Evolutionary conservation across 2,329 filamentous ascomycete genomes (phyloP), one percentile per base, ranked within the genome.

Genomic region (Ophiostoma ulmi): DNA sequence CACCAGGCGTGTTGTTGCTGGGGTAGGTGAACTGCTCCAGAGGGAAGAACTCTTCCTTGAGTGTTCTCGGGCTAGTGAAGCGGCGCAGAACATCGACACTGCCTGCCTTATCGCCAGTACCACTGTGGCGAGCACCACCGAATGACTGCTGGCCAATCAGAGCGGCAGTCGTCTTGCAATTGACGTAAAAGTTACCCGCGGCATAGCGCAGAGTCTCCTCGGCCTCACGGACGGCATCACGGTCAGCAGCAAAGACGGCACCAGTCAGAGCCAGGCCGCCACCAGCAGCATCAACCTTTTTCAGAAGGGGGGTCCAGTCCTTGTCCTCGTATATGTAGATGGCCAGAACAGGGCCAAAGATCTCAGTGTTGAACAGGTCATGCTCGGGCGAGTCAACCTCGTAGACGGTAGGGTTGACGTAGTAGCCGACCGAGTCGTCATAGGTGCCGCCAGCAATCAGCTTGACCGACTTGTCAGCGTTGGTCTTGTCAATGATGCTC

Each of bases 11-110:
- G 63, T 66, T 66, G 79, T 93, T 93, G 81, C 90, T 92, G 26
- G 89, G 88, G 78, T 93, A 93, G 69, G 79, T 78, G 41, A 93
- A 88, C 78, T 84, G 83, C 44, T 84, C 84, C 44, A 87, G 88
- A 3, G 87, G 81, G 73, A 82, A 80, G 76, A 92, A 93, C 82
- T 93, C 91, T 83, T 93, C 91, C 86, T 87, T 87, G 74, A 87
- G 80, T 5, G 82, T 82, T 69, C 84, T 77, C 70, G 81, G 79
- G 74, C 82, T 83, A 17, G 83, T 82, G 74, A 87, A 87, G 31
- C 85, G 80, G 71, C 80, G 78, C 72, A 87, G 75, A 71, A 84
- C 78, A 38, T 80, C 80, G 64, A 81, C 79, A 74, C 83, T 86
- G 48, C 85, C 85, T 2, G 84, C 84, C 79, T 87, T 86, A 75